phyloP scores from a whole-genome alignment of 164 flowering plant genomes.

The Annona squamosa region DNA sequence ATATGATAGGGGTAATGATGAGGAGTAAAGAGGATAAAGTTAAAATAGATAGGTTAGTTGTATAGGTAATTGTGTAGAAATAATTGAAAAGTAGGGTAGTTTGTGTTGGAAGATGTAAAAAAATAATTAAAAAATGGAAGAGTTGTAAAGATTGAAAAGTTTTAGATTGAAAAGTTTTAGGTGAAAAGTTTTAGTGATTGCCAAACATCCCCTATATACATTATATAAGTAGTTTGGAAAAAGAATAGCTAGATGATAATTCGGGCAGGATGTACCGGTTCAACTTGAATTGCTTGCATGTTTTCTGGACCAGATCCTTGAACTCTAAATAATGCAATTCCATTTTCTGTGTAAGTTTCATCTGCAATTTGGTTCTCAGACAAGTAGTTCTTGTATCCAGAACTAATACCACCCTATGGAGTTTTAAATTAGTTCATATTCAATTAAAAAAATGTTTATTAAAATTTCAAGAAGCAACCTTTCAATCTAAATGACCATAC shows the following conservation, averaged over 20 bases:
- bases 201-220: too few species aligned
- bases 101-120: too few species aligned
- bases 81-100: too few species aligned
- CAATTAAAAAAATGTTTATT: neutral
- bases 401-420: constrained; percentile 85
- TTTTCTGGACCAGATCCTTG: constrained; percentile 99
- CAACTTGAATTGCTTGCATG: constrained; percentile 99
- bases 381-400: constrained; percentile 67
- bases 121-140: too few species aligned
- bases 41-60: too few species aligned
- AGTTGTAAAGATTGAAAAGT: too few species aligned
- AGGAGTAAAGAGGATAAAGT: too few species aligned
- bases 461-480: neutral
- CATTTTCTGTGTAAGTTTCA: constrained; percentile 74
- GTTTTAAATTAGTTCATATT: constrained; percentile 4
- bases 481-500: constrained; percentile 28
- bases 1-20: too few species aligned
- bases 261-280: constrained; percentile 40
- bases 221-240: too few species aligned
- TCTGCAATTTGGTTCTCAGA: constrained; percentile 63
- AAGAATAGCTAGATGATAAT: neutral
- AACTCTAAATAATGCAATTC: constrained; percentile 78
- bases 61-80: too few species aligned
- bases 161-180: too few species aligned
- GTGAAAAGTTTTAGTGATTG: too few species aligned